Conservation (phyloP, 148 eudicot species). For the Camellia granthamiana region DNA sequence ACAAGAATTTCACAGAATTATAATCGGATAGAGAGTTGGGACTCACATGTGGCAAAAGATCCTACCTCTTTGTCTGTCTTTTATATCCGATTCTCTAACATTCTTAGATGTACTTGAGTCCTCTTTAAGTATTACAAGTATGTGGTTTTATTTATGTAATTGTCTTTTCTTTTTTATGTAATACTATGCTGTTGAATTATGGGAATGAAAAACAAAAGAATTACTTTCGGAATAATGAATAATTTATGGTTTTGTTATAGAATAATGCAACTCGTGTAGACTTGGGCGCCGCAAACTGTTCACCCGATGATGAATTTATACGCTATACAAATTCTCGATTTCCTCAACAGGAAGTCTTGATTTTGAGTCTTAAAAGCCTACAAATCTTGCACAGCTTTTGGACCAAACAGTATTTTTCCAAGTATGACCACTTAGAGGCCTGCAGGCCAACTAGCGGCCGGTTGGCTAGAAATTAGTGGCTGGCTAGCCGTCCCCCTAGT, state of each 20-base stretch:
- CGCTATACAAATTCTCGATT: no score
- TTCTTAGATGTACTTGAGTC: no score
- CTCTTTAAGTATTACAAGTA: background rate
- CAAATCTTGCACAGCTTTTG: background rate
- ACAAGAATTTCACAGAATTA: background rate
- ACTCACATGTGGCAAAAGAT: background rate
- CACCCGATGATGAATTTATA: no score
- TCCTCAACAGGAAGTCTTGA: no score
- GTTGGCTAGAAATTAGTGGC: no score
- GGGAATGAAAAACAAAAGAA: background rate
- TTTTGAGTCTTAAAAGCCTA: no score
- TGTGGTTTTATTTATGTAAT: background rate
- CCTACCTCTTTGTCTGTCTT: background rate
- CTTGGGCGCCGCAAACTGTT: background rate
- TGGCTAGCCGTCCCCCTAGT: no score
- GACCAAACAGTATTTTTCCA: background rate
- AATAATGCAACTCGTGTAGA: background rate
- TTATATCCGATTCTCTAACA: background rate
- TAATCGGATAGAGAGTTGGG: background rate
- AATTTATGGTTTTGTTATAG: no score
- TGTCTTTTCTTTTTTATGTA: no score
- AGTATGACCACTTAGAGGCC: no score
- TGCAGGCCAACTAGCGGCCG: no score
- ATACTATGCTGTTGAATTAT: background rate
- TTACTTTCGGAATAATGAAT: background rate